Conservation (phyloP, 202 grass and related monocot genomes). For the Brachypodium distachyon region DNA sequence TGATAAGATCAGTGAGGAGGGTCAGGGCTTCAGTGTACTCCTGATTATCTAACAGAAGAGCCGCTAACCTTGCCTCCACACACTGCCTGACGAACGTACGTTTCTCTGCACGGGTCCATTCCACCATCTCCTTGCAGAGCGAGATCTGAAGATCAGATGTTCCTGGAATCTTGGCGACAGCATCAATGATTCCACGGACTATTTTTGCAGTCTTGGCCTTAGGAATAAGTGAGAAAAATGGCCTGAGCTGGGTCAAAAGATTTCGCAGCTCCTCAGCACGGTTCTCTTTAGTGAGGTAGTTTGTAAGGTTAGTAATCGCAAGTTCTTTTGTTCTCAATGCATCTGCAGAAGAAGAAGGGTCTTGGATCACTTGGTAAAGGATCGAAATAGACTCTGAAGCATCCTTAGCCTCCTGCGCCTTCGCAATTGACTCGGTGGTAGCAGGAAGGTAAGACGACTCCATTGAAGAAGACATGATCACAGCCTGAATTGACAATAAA, state of each 20-base stretch:
- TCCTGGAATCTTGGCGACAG: constrained; percentile 70
- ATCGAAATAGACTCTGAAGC: constrained; percentile 70
- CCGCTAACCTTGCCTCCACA: constrained; percentile 73
- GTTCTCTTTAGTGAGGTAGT: constrained; percentile 70
- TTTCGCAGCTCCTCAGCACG: constrained; percentile 62
- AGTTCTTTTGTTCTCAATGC: constrained; percentile 75
- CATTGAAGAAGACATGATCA: constrained; percentile 44
- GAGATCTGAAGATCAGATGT: constrained; percentile 87
- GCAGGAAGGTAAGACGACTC: constrained; percentile 49
- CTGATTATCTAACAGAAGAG: constrained; percentile 66
- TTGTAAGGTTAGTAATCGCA: constrained; percentile 71
- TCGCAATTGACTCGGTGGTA: constrained; percentile 61
- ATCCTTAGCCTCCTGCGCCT: constrained; percentile 60
- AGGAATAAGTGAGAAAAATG: constrained; percentile 68
- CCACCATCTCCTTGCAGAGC: constrained; percentile 84
- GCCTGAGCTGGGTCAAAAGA: constrained; percentile 81
- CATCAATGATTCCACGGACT: constrained; percentile 76
- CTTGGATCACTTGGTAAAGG: constrained; percentile 65
- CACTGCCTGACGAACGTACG: constrained; percentile 73
- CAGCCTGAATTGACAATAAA: neutral
- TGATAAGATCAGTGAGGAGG: constrained; percentile 67
- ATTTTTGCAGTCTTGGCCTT: constrained; percentile 97
- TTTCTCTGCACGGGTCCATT: constrained; percentile 81
- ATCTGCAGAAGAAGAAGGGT: constrained; percentile 65
- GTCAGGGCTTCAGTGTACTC: constrained; percentile 75